Evolutionary conservation across 2,329 filamentous ascomycete species (phyloP).

Genomic region (Aspergillus sp.): DNA sequence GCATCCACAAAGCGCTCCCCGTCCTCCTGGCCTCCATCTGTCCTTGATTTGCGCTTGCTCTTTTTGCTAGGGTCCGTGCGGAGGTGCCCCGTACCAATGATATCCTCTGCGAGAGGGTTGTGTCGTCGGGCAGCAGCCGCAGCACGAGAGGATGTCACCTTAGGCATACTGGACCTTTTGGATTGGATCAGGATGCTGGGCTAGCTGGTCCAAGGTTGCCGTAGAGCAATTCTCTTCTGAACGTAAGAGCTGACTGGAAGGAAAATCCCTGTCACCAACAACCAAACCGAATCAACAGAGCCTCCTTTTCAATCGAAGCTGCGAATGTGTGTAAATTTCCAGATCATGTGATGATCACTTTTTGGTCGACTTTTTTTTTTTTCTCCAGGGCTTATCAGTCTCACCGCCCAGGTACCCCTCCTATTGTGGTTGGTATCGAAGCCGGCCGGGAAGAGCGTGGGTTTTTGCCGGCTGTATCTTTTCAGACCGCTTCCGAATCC

Average conservation of each 20-base stretch:
- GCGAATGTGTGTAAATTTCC: conserved; percentile 35
- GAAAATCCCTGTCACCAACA: neutral
- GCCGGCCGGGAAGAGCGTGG: neutral
- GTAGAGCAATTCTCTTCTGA: neutral
- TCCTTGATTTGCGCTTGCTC: conserved; percentile 60
- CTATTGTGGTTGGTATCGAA: neutral
- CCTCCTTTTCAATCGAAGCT: conserved; percentile 11
- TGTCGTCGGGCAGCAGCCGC: conserved; percentile 67
- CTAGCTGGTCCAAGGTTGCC: neutral
- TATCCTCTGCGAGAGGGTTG: conserved; percentile 87
- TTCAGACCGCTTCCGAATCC: conserved; percentile 10
- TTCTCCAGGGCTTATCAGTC: conserved; percentile 15
- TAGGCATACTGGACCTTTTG: conserved; percentile 65
- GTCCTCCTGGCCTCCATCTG: conserved; percentile 57
- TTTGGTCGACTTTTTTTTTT: conserved; percentile 29
- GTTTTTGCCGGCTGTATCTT: conserved; percentile 14
- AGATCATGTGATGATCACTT: conserved; percentile 36
- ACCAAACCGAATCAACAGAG: neutral
- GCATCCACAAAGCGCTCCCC: conserved; percentile 78
- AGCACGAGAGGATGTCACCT: conserved; percentile 62
- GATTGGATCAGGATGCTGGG: neutral
- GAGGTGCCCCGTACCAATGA: conserved; percentile 68
- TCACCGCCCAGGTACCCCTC: conserved; percentile 21
- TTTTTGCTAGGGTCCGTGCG: conserved; percentile 73
- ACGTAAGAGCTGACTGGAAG: neutral